phyloP scores from a whole-genome alignment of 345 rosid genomes.

The Gossypium thurberi region DNA sequence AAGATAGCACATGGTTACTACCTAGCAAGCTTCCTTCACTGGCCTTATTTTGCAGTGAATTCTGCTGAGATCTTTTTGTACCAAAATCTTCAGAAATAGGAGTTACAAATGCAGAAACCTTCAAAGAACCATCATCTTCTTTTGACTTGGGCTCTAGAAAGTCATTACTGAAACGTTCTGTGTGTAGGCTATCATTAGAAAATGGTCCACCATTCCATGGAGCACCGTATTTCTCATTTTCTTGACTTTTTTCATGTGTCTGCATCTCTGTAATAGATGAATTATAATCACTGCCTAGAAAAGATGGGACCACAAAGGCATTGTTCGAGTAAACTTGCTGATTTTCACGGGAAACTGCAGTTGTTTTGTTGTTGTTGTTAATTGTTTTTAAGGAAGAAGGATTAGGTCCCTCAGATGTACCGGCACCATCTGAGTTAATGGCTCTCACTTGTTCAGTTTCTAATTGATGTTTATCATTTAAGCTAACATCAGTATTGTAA shows the following conservation, averaged over 20 bases:
- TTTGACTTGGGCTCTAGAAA: conserved; percentile 25
- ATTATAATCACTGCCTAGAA: conserved; percentile 29
- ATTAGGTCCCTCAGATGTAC: conserved; percentile 33
- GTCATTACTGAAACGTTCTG: conserved; percentile 29
- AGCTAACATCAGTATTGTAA: conserved; percentile 29
- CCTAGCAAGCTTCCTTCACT: conserved; percentile 21
- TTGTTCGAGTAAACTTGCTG: conserved; percentile 26
- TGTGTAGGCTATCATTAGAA: conserved; percentile 27
- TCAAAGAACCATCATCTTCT: conserved; percentile 29
- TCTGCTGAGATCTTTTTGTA: conserved; percentile 22
- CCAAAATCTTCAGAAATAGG: conserved; percentile 14
- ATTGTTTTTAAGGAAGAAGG: conserved; percentile 19
- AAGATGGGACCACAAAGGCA: conserved; percentile 12
- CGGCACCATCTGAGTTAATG: conserved; percentile 46
- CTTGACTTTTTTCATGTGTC: conserved; percentile 26
- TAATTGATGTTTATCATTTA: conserved; percentile 28
- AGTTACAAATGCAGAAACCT: conserved; percentile 20
- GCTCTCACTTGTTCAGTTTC: conserved; percentile 30
- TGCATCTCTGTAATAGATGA: conserved; percentile 21
- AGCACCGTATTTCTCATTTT: conserved; percentile 24
- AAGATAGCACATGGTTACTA: conserved; percentile 26
- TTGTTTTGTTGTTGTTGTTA: conserved; percentile 4
- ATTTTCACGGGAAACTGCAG: conserved; percentile 19
- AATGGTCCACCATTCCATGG: conserved; percentile 26
- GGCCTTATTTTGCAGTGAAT: conserved; percentile 27